Evolutionary conservation across 2,329 filamentous ascomycete genomes (phyloP), one percentile per base, ranked within the genome.

Genomic region (Leptographium radiaticola): DNA sequence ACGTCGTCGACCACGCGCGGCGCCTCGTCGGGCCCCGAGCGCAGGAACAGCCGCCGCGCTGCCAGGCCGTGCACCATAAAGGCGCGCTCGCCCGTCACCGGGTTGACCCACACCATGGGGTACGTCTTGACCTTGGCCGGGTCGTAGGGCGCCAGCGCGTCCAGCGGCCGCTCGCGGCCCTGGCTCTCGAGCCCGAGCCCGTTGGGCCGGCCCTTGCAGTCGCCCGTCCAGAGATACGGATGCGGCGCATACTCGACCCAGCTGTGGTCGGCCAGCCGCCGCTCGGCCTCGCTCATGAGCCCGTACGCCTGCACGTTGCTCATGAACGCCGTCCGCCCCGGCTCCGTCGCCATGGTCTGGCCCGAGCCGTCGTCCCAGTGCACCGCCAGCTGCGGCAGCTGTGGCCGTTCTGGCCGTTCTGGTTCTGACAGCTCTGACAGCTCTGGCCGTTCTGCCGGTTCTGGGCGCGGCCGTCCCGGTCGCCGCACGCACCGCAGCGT

Each of bases 101-200:
- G 71, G 53, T 73, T 74, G 11, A 70, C 63, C 71, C 71, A 73
- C 1, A 73, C 71, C 66, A 73, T 70, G 1, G 72, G 71, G 58
- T 74, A 73, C 53, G 60, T 62, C 59, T 73, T 71, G 45, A 71
- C 40, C 49, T 58, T 55, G 36, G 13, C 31, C 3, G 30, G 40
- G 39, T 71, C 65, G 54, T 66, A 70, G 15, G 62, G 63, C 1
- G 62, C 64, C 13, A 72, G 62, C 18, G 71, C 66, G 45, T 68
- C 67, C 6, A 70, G 58, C 1, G 56, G 60, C 57, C 66, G 64
- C 56, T 72, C 70, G 49, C 65, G 65, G 11, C 68, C 69, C 58
- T 71, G 60, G 31, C 54, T 65, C 36, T 62, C 66, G 2, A 74
- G 56, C 1, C 69, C 70, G 1, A 74, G 62, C 1, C 71, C 71